Evolutionary conservation across 2,329 filamentous ascomycete genomes (phyloP), one percentile per base, ranked within the genome.

Genomic region (Ophiostoma ips): DNA sequence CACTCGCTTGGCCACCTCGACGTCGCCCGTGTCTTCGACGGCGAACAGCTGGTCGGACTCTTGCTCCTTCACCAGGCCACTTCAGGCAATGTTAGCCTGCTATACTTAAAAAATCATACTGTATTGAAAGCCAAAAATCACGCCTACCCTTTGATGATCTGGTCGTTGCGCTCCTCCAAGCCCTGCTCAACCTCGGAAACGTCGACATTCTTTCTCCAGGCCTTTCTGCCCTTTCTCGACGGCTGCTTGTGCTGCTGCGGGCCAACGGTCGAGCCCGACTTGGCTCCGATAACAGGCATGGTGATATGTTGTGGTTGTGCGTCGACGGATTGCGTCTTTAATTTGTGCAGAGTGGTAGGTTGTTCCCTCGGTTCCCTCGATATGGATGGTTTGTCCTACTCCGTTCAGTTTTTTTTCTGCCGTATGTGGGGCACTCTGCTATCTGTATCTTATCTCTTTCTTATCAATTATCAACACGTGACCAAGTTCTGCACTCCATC

Each of bases 151-250:
- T 83, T 77, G 57, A 94, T 92, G 54, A 95, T 83, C 70, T 96
- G 85, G 52, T 94, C 84, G 60, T 92, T 87, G 57, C 94, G 71
- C 61, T 84, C 76, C 55, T 88, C 83, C 33, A 98, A 77, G 53
- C 92, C 92, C 49, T 83, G 70, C 60, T 90, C 77, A 24, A 98
- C 78, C 55, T 94, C 83, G 28, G 86, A 83, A 55, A 96, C 78
- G 67, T 98, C 87, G 66, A 98, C 87, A 69, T 98, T 95, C 67
- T 96, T 98, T 62, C 92, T 79, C 92, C 92, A 98, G 31, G 92
- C 90, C 71, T 94, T 96, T 69, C 96, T 96, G 60, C 94, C 92
- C 66, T 98, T 98, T 63, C 92, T 77, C 5, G 90, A 96, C 24
- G 88, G 79, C 66, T 98, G 92, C 56, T 79, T 88, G 68, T 83